Base-by-base conservation (phyloP, 176 grass and related monocot species). In the Cymbopogon citratus region DNA sequence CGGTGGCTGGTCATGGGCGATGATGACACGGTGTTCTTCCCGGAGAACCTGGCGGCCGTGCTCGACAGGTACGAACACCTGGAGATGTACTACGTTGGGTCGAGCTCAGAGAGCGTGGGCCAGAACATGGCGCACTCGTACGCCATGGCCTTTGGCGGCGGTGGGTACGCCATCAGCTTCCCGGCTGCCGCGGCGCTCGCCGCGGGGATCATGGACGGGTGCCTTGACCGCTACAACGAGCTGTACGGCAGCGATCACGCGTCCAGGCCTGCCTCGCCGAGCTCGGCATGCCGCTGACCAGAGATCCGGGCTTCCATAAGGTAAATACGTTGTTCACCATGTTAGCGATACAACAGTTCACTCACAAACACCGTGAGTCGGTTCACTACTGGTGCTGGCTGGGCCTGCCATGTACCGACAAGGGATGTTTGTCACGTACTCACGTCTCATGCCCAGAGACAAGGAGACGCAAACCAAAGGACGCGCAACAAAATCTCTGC, bases 11-110 rank as follows among this genome's bases (percentile, higher is more conserved):
- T 97, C 28, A 91, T 90, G 86, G 94, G 94, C 28, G 91, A 97
- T 76, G 89, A 94, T 56, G 94, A 97, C 88, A 97, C 91, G 10
- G 89, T 97, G 57, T 91, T 97, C 82, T 97, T 93, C 71, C 57
- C 80, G n/a, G 94, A 90, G 56, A 97, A 97, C 85, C 81, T 97
- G 41, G 89, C 80, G 36, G 75, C 64, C 16, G 83, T 87, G 76
- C 87, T 97, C 43, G 71, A 77, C 60, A 88, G 86, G 63, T 97
- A 92, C 76, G 85, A 97, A 76, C 91, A 97, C 72, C 3, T 49
- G 73, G 80, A 94, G 45, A 82, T 90, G 80, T 90, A 91, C 71
- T 94, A 94, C 80, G 74, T 97, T 40, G 87, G 94, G 54, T 80
- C 88, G 31, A 45, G 87, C 3, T 97, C 94, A 13, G 91, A 97